A percentile compares a stretch with the other conserved stretches of the same genome.
Conservation (phyloP, 2,329 filamentous ascomycete genomes). For the Teratosphaeria destructans region DNA sequence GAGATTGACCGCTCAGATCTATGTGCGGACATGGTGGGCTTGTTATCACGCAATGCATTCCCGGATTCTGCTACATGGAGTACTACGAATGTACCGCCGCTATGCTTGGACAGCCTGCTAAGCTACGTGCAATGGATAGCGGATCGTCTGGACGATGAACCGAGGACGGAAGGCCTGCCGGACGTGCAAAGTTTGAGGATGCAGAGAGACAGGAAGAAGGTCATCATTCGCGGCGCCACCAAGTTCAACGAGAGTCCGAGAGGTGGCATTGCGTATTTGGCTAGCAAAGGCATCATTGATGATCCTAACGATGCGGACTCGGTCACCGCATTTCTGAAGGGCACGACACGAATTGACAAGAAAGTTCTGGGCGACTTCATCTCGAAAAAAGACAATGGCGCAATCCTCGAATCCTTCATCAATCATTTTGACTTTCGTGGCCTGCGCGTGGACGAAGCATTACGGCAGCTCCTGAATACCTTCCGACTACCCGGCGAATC, state of each 20-base stretch:
- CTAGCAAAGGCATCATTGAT: constrained; percentile 74
- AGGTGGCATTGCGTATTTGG: constrained; percentile 73
- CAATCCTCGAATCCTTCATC: constrained; percentile 75
- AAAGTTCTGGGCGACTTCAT: constrained; percentile 84
- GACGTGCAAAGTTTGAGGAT: constrained; percentile 55
- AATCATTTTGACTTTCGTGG: constrained; percentile 77
- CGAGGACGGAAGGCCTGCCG: constrained; percentile 54
- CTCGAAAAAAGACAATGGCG: constrained; percentile 80
- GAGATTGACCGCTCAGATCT: constrained; percentile 83
- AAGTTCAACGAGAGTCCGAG: constrained; percentile 97
- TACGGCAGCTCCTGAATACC: constrained; percentile 75
- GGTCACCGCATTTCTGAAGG: constrained; percentile 78
- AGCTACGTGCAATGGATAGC: constrained; percentile 87
- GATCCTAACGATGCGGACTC: constrained; percentile 62
- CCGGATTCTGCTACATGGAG: constrained; percentile 98
- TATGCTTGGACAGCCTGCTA: constrained; percentile 85
- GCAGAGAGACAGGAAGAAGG: constrained; percentile 69
- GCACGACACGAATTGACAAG: constrained; percentile 81
- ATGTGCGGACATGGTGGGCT: constrained; percentile 88
- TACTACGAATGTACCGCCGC: constrained; percentile 89
- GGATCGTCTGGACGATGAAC: constrained; percentile 67
- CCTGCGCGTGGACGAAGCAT: constrained; percentile 80
- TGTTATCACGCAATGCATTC: constrained; percentile 86
- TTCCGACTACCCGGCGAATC: constrained; percentile 94
- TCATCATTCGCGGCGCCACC: constrained; percentile 75